Evolutionary conservation across 2,329 filamentous ascomycete genomes (phyloP).

Genomic region (Ophiostoma ips): DNA sequence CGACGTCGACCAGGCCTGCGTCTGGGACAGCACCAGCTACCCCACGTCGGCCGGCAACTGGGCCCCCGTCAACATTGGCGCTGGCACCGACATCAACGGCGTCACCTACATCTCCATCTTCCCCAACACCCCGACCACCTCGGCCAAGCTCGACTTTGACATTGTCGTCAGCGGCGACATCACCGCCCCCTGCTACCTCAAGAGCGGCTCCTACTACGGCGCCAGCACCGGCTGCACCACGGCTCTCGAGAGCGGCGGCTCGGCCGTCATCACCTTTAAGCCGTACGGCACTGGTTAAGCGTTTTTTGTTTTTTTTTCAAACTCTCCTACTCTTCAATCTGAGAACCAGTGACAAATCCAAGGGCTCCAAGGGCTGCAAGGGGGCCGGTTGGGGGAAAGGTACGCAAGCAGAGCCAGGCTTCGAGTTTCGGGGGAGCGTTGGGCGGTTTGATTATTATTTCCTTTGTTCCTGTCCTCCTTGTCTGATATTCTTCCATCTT

Average conservation of each 20-base stretch:
- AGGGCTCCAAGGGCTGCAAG: too few relatives aligned
- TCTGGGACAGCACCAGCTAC: slow-evolving; percentile 46
- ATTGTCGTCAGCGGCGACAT: slow-evolving; percentile 60
- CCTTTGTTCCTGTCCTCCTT: too few relatives aligned
- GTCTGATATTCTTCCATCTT: too few relatives aligned
- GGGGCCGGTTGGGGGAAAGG: too few relatives aligned
- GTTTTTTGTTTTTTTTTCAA: background rate
- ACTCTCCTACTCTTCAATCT: background rate
- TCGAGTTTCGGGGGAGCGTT: too few relatives aligned
- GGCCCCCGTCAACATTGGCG: slow-evolving; percentile 74
- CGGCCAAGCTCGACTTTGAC: slow-evolving; percentile 58
- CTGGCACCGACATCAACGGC: slow-evolving; percentile 51
- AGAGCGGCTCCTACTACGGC: slow-evolving; percentile 46
- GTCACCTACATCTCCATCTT: slow-evolving; percentile 72
- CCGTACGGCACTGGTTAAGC: slow-evolving; percentile 6
- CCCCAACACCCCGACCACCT: slow-evolving; percentile 66
- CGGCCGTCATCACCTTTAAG: slow-evolving; percentile 8
- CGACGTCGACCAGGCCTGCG: slow-evolving; percentile 52
- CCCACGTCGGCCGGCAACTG: slow-evolving; percentile 60
- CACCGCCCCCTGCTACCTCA: slow-evolving; percentile 46
- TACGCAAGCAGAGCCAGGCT: too few relatives aligned
- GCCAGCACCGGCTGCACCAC: slow-evolving; percentile 55
- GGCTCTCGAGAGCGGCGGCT: slow-evolving; percentile 7
- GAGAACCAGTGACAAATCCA: too few relatives aligned
- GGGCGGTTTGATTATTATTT: too few relatives aligned